These are phyloP conservation scores for Leccinum brunneo-olivaceum DNA, from an alignment of 1,284 basidiomycete genomes.

Conservation along the genomic window DNA sequence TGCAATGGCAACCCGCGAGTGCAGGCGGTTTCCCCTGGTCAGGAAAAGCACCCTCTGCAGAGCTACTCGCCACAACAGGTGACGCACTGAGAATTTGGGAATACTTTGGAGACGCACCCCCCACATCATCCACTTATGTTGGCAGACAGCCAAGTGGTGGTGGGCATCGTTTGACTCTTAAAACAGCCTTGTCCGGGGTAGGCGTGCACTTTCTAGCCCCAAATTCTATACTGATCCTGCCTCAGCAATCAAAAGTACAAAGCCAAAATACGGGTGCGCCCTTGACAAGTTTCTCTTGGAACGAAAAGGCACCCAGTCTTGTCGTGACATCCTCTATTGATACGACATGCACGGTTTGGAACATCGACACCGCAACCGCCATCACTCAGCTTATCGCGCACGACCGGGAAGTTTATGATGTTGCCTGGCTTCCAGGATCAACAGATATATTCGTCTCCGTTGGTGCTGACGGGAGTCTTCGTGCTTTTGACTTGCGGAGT, in stretches of 20 bases:
- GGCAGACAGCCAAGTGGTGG: slow-evolving; percentile 54
- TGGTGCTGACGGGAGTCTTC: slow-evolving; percentile 92
- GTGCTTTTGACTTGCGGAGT: slow-evolving; percentile 93
- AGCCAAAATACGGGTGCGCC: slow-evolving; percentile 80
- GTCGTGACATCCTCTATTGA: slow-evolving; percentile 96
- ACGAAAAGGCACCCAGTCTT: slow-evolving; percentile 78
- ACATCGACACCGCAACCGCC: slow-evolving; percentile 92
- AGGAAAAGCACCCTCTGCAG: slow-evolving; percentile 54
- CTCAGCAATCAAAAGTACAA: slow-evolving; percentile 81
- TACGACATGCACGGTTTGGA: slow-evolving; percentile 95
- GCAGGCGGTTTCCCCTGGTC: slow-evolving; percentile 58
- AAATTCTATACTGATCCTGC: slow-evolving; percentile 10
- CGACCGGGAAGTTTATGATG: slow-evolving; percentile 96
- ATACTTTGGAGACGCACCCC: slow-evolving; percentile 57
- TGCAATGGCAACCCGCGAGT: slow-evolving; percentile 78
- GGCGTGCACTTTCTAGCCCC: slow-evolving; percentile 29
- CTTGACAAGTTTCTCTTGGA: slow-evolving; percentile 94
- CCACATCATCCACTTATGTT: slow-evolving; percentile 60
- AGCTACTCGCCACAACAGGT: slow-evolving; percentile 85
- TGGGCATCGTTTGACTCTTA: slow-evolving; percentile 58
- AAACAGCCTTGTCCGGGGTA: slow-evolving; percentile 78
- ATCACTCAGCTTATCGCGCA: slow-evolving; percentile 98
- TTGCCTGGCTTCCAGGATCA: slow-evolving; percentile 97
- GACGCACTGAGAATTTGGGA: slow-evolving; percentile 90
- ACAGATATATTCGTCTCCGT: slow-evolving; percentile 98